These are phyloP conservation scores for Biscutella auriculata DNA, from an alignment of 441 rosid genomes.

Conservation along the genomic window DNA sequence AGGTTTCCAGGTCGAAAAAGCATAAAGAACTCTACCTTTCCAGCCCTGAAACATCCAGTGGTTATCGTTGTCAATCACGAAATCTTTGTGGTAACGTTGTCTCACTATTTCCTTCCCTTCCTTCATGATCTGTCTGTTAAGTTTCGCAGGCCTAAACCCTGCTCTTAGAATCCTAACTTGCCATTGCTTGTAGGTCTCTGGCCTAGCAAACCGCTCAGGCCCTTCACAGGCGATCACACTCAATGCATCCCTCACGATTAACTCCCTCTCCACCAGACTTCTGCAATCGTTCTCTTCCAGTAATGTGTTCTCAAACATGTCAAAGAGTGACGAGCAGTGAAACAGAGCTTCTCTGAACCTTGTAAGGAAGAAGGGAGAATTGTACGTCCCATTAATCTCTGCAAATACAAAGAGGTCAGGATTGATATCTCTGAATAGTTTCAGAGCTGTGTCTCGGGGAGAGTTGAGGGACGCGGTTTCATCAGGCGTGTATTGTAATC, in stretches of 20 bases:
- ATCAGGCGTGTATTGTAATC: slow-evolving; percentile 61
- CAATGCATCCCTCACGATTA: slow-evolving; percentile 48
- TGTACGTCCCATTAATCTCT: slow-evolving; percentile 55
- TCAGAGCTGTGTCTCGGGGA: slow-evolving; percentile 62
- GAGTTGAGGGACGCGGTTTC: slow-evolving; percentile 53
- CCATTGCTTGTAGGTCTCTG: slow-evolving; percentile 86
- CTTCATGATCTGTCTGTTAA: slow-evolving; percentile 30
- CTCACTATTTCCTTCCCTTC: slow-evolving; percentile 17
- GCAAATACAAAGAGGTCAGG: slow-evolving; percentile 70
- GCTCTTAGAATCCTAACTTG: slow-evolving; percentile 52
- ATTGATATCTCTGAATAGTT: slow-evolving; percentile 44
- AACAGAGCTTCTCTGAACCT: slow-evolving; percentile 77
- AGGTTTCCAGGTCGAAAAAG: slow-evolving; percentile 38
- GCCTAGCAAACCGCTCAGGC: slow-evolving; percentile 61
- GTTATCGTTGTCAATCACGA: slow-evolving; percentile 24
- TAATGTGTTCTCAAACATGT: slow-evolving; percentile 53
- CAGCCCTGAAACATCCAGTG: slow-evolving; percentile 29
- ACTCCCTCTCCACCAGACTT: slow-evolving; percentile 47
- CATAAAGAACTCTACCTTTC: slow-evolving; percentile 30
- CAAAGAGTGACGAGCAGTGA: slow-evolving; percentile 69
- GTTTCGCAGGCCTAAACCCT: slow-evolving; percentile 43
- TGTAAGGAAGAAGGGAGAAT: slow-evolving; percentile 68
- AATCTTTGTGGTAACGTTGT: slow-evolving; percentile 23
- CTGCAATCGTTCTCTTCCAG: slow-evolving; percentile 46
- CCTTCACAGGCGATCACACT: slow-evolving; percentile 87